Conservation (phyloP, 441 rosid species). For the Brassica hybrid region DNA sequence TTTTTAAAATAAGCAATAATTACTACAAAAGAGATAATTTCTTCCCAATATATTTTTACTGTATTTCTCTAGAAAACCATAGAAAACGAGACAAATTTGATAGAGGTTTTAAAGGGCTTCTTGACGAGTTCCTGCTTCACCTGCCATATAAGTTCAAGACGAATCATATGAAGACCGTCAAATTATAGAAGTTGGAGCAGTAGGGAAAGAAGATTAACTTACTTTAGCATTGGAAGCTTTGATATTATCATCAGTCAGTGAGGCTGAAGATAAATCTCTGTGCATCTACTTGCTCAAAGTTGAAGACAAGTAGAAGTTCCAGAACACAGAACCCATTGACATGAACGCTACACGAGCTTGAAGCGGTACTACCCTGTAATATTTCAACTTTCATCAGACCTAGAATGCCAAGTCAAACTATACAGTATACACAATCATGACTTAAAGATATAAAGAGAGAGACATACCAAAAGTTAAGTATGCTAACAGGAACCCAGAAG, state of each 20-base stretch:
- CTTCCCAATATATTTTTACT: background rate
- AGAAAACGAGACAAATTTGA: background rate
- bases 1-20: background rate
- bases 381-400: constrained; percentile 18
- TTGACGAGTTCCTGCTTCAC: background rate
- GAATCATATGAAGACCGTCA: constrained; percentile 3
- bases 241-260: constrained; percentile 8
- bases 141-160: constrained; percentile 15
- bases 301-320: constrained; percentile 90
- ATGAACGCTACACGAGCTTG: constrained; percentile 94
- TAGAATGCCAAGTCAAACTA: constrained; percentile 14
- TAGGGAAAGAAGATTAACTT: constrained; percentile 21
- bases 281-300: constrained; percentile 69
- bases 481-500: constrained; percentile 94
- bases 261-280: constrained; percentile 6
- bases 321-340: constrained; percentile 88
- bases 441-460: constrained; percentile 6
- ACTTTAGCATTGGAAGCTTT: constrained; percentile 20
- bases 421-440: background rate
- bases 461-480: constrained; percentile 76
- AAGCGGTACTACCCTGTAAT: constrained; percentile 81
- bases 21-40: background rate
- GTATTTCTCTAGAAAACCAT: constrained; percentile 8
- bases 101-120: constrained; percentile 10
- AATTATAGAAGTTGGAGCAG: constrained; percentile 12